Evolutionary conservation across 352 stramenopile genomes (phyloP), one percentile per base, ranked within the genome.

Genomic region (Globisporangium paroecandrum): DNA sequence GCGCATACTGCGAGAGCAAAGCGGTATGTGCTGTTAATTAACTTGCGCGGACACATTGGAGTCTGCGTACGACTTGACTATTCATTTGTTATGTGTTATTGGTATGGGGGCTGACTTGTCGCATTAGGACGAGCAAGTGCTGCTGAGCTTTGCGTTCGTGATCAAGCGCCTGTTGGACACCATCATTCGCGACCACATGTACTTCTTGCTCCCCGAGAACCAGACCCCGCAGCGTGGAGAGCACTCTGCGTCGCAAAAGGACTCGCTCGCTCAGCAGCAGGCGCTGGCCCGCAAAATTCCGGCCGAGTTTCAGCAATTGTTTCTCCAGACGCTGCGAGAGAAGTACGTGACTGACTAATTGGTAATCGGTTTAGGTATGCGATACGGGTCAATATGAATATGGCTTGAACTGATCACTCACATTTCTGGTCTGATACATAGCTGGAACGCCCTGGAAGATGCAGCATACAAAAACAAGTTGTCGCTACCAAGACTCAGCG

Each of bases 181-280:
- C 25, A 68, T 77, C 9, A 60, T 85, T 9, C 82, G 83, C 10
- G 74, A 85, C 12, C 82, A 75, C 58, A 76, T 89, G 78, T 69
- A 56, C 57, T 89, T 89, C 22, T 62, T 89, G n/a, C n/a, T 87
- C 27, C 72, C 77, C 15, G 66, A 70, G 20, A 56, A 62, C 9
- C 41, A 55, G 36, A 51, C 9, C 3, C 46, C 41, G n/a, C 54
- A 47, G 24, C 13, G 32, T 1, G 61, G 54, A 25, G 27, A 29
- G 10, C 62, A 41, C 0, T 68, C 66, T 2, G 73, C 68, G 22
- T 69, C 71, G 22, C 76, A 81, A 54, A 74, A 75, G 47, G 65
- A 75, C 38, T 53, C 73, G 43, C 74, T 75, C 2, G 60, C 61
- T 24, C 72, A 75, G 56, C 80, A 78, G 34, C 69, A 85, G 46